Evolutionary conservation across 352 stramenopile genomes (phyloP).

Genomic region (Phytopythium montanum): DNA sequence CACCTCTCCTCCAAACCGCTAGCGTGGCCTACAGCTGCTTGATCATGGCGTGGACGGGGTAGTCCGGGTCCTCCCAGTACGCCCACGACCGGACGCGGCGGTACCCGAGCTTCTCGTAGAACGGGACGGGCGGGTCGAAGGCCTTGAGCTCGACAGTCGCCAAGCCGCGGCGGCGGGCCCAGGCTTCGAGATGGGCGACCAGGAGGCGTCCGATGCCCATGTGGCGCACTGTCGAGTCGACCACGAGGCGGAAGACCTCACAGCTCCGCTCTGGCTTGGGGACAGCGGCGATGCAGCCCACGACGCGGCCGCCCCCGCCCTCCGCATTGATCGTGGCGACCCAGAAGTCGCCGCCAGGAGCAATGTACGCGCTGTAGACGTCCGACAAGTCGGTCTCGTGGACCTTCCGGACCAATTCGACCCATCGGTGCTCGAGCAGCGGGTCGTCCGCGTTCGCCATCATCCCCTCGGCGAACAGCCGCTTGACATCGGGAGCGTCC

Average conservation of each 20-base stretch:
- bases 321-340: slow-evolving; percentile 21
- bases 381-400: slow-evolving; percentile 29
- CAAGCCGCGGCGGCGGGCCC: slow-evolving; percentile 18
- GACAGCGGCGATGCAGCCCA: slow-evolving; percentile 22
- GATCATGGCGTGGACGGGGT: slow-evolving; percentile 21
- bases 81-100: slow-evolving; percentile 15
- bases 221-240: slow-evolving; percentile 18
- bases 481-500: slow-evolving; percentile 23
- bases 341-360: slow-evolving; percentile 41
- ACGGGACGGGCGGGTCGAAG: slow-evolving; percentile 13
- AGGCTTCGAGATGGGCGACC: slow-evolving; percentile 19
- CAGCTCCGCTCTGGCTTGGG: slow-evolving; percentile 11
- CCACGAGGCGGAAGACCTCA: slow-evolving; percentile 27
- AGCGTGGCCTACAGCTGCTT: slow-evolving; percentile 16
- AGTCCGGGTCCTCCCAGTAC: slow-evolving; percentile 26
- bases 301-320: slow-evolving; percentile 15
- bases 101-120: slow-evolving; percentile 37
- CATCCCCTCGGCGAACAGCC: slow-evolving; percentile 39
- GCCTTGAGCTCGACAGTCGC: slow-evolving; percentile 14
- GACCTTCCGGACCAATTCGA: slow-evolving; percentile 24
- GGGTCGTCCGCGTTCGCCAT: slow-evolving; percentile 27
- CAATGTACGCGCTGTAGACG: slow-evolving; percentile 27
- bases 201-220: slow-evolving; percentile 24
- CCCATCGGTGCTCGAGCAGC: slow-evolving; percentile 12
- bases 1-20: too few species aligned